Evolutionary conservation across 805 yeast genomes (phyloP).

Genomic region (Saccharomycopsis sp.): DNA sequence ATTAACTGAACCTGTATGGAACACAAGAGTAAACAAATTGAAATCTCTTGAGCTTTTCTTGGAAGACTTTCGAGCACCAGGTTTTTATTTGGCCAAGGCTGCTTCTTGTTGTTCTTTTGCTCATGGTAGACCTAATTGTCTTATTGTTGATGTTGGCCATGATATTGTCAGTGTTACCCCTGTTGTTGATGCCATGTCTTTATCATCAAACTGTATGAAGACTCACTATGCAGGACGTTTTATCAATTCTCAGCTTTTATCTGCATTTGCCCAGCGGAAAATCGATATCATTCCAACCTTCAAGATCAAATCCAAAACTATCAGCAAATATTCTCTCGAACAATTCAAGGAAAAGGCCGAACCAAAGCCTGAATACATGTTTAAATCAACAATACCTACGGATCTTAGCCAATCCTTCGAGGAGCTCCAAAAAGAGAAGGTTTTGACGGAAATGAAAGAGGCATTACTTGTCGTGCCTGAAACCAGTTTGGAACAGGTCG

Average conservation of each 20-base stretch:
- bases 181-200: conserved; percentile 73
- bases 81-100: conserved; percentile 69
- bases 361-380: conserved; percentile 25
- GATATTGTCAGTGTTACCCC: conserved; percentile 73
- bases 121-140: conserved; percentile 79
- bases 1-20: conserved; percentile 86
- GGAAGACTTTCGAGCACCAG: conserved; percentile 69
- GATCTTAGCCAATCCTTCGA: conserved; percentile 44
- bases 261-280: conserved; percentile 22
- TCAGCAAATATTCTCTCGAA: conserved; percentile 21
- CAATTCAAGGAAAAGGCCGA: conserved; percentile 10
- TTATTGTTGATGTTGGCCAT: conserved; percentile 83
- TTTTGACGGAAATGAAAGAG: conserved; percentile 72
- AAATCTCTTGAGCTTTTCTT: conserved; percentile 66
- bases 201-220: conserved; percentile 60
- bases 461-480: conserved; percentile 45
- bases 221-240: conserved; percentile 72
- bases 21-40: conserved; percentile 55
- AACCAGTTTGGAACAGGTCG: conserved; percentile 34
- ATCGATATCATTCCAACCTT: conserved; percentile 41
- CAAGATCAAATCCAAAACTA: conserved; percentile 41
- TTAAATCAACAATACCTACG: conserved; percentile 29
- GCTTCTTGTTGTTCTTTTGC: conserved; percentile 90
- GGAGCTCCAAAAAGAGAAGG: conserved; percentile 47
- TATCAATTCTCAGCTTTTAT: conserved; percentile 28